phyloP scores from a whole-genome alignment of 2,329 filamentous ascomycete species.

The Microcyclospora tardicrescens region DNA sequence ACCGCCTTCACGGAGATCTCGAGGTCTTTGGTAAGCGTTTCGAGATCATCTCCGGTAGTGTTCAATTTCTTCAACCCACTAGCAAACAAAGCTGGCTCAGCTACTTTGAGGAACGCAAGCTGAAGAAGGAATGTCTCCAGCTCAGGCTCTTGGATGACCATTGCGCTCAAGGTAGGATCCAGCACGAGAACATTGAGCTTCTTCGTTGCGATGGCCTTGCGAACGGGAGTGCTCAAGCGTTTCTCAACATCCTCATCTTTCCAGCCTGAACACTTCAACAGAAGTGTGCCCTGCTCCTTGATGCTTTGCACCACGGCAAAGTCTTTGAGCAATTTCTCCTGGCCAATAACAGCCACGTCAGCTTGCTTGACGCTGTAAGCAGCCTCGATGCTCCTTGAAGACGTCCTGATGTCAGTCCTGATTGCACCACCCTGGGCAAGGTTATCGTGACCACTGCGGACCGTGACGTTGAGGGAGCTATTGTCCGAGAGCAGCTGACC shows the following conservation, averaged over 20 bases:
- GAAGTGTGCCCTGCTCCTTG: constrained; percentile 56
- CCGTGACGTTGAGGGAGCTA: constrained; percentile 47
- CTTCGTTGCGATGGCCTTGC: constrained; percentile 59
- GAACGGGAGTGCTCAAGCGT: constrained; percentile 57
- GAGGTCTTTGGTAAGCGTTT: constrained; percentile 48
- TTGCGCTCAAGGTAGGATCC: constrained; percentile 55
- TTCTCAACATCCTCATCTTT: constrained; percentile 88
- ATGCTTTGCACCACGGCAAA: constrained; percentile 60
- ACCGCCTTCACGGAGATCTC: constrained; percentile 58
- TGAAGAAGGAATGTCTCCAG: constrained; percentile 58
- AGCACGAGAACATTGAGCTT: constrained; percentile 60
- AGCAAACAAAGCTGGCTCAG: constrained; percentile 51
- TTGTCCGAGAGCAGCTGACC: constrained; percentile 49
- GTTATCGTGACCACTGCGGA: constrained; percentile 49
- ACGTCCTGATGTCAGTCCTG: constrained; percentile 73
- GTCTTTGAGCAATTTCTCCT: constrained; percentile 66
- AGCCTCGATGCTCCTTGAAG: constrained; percentile 69
- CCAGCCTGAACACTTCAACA: constrained; percentile 63
- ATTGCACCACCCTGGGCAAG: constrained; percentile 60
- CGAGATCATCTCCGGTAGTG: constrained; percentile 47
- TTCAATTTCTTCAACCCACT: constrained; percentile 55
- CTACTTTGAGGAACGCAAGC: constrained; percentile 69
- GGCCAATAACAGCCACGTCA: constrained; percentile 65
- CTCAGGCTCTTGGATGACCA: constrained; percentile 50
- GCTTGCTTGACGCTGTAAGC: constrained; percentile 70